Conservation (phyloP, 2,329 filamentous ascomycete genomes). For the Exutisphaerella laricina region DNA sequence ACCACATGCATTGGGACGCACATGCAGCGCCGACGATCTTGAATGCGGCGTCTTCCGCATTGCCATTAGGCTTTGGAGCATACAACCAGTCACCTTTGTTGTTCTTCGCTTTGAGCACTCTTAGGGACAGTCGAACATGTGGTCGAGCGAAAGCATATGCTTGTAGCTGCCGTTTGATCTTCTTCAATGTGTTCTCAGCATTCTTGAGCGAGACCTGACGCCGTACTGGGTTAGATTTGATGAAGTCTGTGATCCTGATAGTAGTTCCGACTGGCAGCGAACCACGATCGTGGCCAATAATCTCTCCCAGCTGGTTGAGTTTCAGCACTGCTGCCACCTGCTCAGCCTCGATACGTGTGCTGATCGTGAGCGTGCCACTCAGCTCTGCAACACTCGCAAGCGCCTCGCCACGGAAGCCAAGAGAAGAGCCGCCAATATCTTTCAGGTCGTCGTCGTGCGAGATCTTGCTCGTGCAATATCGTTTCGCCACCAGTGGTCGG, state of each 20-base stretch:
- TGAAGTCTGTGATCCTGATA: conserved; percentile 55
- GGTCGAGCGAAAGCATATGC: conserved; percentile 63
- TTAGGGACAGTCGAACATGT: conserved; percentile 55
- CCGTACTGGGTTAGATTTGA: conserved; percentile 58
- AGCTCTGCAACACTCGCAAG: conserved; percentile 60
- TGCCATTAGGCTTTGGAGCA: conserved; percentile 48
- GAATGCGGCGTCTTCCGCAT: conserved; percentile 53
- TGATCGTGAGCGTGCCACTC: conserved; percentile 53
- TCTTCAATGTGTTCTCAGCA: conserved; percentile 51
- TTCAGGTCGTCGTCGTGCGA: conserved; percentile 57
- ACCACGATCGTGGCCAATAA: conserved; percentile 37
- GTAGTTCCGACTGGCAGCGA: conserved; percentile 64
- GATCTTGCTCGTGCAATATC: conserved; percentile 71
- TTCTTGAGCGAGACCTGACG: conserved; percentile 54
- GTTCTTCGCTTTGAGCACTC: conserved; percentile 49
- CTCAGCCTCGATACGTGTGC: conserved; percentile 59
- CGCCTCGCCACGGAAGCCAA: conserved; percentile 75
- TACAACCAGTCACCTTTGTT: conserved; percentile 57
- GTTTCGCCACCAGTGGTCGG: conserved; percentile 56
- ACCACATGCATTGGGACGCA: conserved; percentile 50
- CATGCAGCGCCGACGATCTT: conserved; percentile 57
- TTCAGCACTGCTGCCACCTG: conserved; percentile 51
- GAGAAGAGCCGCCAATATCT: conserved; percentile 50
- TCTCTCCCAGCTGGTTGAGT: conserved; percentile 46
- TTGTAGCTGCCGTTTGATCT: conserved; percentile 56